Evolutionary conservation across 2,329 filamentous ascomycete genomes (phyloP), one percentile per base, ranked within the genome.

Genomic region (Pseudocercospora fijiensis): DNA sequence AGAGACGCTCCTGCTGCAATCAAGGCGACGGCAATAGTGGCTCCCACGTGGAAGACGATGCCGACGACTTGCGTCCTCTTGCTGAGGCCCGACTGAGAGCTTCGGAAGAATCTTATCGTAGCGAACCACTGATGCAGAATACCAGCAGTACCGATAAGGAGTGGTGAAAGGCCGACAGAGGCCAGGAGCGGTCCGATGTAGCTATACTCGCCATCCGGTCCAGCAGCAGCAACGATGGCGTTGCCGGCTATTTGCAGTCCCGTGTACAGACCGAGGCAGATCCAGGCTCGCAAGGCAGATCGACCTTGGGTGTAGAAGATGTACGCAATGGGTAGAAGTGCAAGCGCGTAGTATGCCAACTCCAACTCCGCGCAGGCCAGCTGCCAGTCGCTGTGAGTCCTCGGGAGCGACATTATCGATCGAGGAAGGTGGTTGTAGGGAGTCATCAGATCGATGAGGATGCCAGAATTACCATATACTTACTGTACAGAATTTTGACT

Each of bases 251-350:
- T 43, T 28, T 62, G 60, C 4, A 62, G 55, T 16, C 49, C 8
- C 1, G 56, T 55, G 10, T 58, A 62, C 1, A 58, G 28, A 20
- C 53, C 30, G 60, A 62, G 60, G 27, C 58, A 56, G 30, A 62
- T 58, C 60, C 60, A 62, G 55, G 53, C 45, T 37, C 28, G 41
- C n/a, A 62, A 30, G 16, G 41, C 60, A 45, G 43, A 27, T 41
- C 30, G 57, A 22, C 26, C 56, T 33, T 62, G 60, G 26, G 56
- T 58, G 60, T 58, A 62, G 45, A 58, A 58, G 22, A 58, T 62
- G 55, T 62, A 62, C 13, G 43, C 60, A 22, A 62, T 52, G 16
- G 60, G 53, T 1, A 58, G 41, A 4, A 62, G 37, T 8, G 43
- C 52, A 26, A 62, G 22, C 43, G 27, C 27, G 33, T 62, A 58